These are phyloP conservation scores for Hypoxylon rubiginosum DNA, from an alignment of 2,329 filamentous ascomycete genomes.

Conservation along the genomic window DNA sequence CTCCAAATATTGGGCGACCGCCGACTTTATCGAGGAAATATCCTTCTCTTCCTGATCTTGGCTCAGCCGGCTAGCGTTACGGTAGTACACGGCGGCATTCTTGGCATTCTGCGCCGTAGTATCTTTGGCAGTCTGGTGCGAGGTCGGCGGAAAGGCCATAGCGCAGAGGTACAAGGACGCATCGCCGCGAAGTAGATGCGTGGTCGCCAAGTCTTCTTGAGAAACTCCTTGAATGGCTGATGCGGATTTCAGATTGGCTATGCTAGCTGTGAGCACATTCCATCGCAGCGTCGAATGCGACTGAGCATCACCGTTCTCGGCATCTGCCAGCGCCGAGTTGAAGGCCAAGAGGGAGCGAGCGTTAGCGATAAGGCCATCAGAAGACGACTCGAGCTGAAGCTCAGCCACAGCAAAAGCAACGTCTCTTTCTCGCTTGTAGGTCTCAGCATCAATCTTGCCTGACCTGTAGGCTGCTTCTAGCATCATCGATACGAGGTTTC, in stretches of 20 bases:
- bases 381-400: slow-evolving; percentile 34
- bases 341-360: slow-evolving; percentile 48
- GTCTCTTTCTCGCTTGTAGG: slow-evolving; percentile 49
- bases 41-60: slow-evolving; percentile 37
- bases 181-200: slow-evolving; percentile 50
- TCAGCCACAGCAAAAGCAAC: slow-evolving; percentile 44
- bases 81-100: slow-evolving; percentile 51
- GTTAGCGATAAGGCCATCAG: slow-evolving; percentile 43
- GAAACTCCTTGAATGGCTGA: slow-evolving; percentile 40
- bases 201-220: slow-evolving; percentile 44
- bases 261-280: slow-evolving; percentile 46
- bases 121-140: slow-evolving; percentile 42
- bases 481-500: slow-evolving; percentile 44
- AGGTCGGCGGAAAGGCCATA: slow-evolving; percentile 45
- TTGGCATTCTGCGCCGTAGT: slow-evolving; percentile 46
- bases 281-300: slow-evolving; percentile 45
- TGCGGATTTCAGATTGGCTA: slow-evolving; percentile 41
- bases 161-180: slow-evolving; percentile 46
- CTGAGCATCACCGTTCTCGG: slow-evolving; percentile 28
- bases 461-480: slow-evolving; percentile 47
- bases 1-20: slow-evolving; percentile 38
- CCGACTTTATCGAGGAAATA: slow-evolving; percentile 33
- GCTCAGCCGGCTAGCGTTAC: slow-evolving; percentile 49
- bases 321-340: slow-evolving; percentile 46
- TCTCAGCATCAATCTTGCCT: slow-evolving; percentile 43